Evolutionary conservation across 306 rosid genomes (phyloP).

Genomic region (Purshia tridentata): DNA sequence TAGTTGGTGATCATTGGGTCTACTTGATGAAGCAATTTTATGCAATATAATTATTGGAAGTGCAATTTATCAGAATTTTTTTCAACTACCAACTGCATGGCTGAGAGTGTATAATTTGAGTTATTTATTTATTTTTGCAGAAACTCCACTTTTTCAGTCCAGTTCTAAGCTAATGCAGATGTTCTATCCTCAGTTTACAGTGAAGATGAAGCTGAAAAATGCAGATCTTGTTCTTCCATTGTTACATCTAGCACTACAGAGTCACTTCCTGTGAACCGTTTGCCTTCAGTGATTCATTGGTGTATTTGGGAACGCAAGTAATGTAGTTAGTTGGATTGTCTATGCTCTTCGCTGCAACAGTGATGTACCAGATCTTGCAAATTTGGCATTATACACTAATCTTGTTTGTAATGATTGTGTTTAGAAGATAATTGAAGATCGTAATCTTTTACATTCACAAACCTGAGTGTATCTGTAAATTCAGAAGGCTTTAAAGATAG

Average conservation of each 20-base stretch:
- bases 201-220: conserved; percentile 25
- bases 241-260: conserved; percentile 7
- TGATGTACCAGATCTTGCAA: conserved; percentile 4
- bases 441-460: background rate
- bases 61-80: background rate
- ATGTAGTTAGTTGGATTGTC: background rate
- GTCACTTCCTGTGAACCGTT: background rate
- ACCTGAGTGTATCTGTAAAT: background rate
- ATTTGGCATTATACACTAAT: background rate
- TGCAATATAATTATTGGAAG: background rate
- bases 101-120: background rate
- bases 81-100: background rate
- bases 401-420: conserved; percentile 10
- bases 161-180: conserved; percentile 16
- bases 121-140: background rate
- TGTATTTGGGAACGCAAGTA: background rate
- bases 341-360: background rate
- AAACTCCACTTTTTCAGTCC: too few relatives aligned
- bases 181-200: conserved; percentile 29
- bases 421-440: background rate
- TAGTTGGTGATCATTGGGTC: background rate
- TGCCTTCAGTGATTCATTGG: background rate
- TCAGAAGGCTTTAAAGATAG: background rate
- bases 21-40: background rate
- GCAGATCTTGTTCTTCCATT: conserved; percentile 19